Evolutionary conservation across 345 rosid species (phyloP).

Genomic region (Euphorbia pulcherrima): DNA sequence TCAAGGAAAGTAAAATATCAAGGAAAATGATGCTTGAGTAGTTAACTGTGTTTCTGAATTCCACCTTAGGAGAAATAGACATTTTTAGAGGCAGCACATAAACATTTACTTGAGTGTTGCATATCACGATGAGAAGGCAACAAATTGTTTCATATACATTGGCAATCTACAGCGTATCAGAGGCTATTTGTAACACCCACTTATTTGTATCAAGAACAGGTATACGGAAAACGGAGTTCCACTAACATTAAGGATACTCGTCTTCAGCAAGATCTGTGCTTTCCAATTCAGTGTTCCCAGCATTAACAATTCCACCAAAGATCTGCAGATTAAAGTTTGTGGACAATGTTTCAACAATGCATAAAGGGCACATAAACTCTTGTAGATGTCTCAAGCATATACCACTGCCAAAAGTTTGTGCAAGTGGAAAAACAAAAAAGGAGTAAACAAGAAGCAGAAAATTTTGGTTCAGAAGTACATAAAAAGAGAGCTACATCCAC

Average conservation of each 20-base stretch:
- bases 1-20: constrained; percentile 46
- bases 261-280: constrained; percentile 57
- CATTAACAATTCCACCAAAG: constrained; percentile 90
- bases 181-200: not conserved
- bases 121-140: not conserved
- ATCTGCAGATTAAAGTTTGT: constrained; percentile 35
- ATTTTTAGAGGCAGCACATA: not conserved
- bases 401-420: constrained; percentile 10
- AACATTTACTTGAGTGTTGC: not conserved
- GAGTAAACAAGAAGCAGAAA: not conserved
- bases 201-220: not conserved
- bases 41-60: not conserved
- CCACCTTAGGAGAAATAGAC: not conserved
- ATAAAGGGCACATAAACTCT: not conserved
- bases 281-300: constrained; percentile 63
- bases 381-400: not conserved
- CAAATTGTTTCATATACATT: not conserved
- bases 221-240: constrained; percentile 7
- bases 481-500: not conserved
- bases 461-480: not conserved
- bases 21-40: constrained; percentile 28
- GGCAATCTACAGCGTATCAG: not conserved
- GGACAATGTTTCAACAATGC: constrained; percentile 7
- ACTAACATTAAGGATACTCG: constrained; percentile 68
- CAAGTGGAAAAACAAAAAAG: not conserved